phyloP scores from a whole-genome alignment of 2,329 filamentous ascomycete species.

The Monosporascus sp. region DNA sequence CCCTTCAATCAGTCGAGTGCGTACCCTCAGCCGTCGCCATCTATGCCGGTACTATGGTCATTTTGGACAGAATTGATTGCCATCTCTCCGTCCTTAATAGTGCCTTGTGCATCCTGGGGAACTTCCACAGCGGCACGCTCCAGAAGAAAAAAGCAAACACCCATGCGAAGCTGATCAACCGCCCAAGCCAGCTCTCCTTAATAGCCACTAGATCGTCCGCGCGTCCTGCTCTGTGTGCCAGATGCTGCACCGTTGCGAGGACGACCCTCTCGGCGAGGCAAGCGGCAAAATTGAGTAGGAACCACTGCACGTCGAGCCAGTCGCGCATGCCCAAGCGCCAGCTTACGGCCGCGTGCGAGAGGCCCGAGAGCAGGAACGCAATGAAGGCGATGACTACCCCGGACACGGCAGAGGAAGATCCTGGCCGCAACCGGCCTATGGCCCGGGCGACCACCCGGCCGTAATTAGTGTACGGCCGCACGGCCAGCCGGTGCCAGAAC shows the following conservation, averaged over 20 bases:
- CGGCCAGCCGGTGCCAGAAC: constrained; percentile 3
- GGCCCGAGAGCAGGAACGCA: constrained; percentile 8
- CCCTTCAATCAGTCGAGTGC: too few species aligned
- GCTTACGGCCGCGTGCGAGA: constrained; percentile 6
- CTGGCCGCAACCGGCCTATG: not conserved
- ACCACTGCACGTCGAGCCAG: constrained; percentile 10
- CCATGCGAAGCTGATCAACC: constrained; percentile 4
- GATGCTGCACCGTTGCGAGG: not conserved
- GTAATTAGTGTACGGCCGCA: not conserved
- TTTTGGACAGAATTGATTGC: constrained; percentile 1
- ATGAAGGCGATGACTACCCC: constrained; percentile 2
- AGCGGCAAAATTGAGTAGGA: constrained; percentile 8
- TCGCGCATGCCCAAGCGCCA: constrained; percentile 4
- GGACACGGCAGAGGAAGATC: not conserved
- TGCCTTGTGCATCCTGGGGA: constrained; percentile 1
- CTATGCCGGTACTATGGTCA: not conserved
- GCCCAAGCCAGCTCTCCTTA: constrained; percentile 6
- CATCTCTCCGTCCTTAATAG: not conserved
- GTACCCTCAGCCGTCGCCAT: too few species aligned
- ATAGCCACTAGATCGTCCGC: not conserved
- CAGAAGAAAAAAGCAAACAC: constrained; percentile 11
- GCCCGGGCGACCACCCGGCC: not conserved
- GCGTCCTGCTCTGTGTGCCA: not conserved
- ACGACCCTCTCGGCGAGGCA: constrained; percentile 3
- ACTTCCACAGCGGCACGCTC: constrained; percentile 4